Percentiles rank a stretch among this genome's conserved stretches.
These are phyloP conservation scores for Cladobotryum mycophilum DNA, from an alignment of 2,329 filamentous ascomycete genomes.

Conservation along the genomic window DNA sequence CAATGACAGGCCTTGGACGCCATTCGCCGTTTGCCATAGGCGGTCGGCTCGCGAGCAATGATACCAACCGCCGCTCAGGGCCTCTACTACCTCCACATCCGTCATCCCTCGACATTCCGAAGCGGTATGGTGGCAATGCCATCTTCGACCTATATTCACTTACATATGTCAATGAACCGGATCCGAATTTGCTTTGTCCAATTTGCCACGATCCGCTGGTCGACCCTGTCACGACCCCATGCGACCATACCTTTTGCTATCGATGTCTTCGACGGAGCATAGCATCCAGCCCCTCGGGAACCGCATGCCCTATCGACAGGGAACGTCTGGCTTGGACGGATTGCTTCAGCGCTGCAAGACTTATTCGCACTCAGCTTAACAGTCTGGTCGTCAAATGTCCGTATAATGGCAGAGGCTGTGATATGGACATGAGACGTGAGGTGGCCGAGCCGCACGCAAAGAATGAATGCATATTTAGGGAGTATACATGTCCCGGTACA, in stretches of 20 bases:
- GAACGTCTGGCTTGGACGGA: conserved; percentile 33
- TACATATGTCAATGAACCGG: conserved; percentile 36
- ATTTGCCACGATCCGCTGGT: conserved; percentile 57
- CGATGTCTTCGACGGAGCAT: conserved; percentile 45
- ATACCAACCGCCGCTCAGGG: conserved; percentile 26
- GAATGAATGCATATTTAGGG: conserved; percentile 49
- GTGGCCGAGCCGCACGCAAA: conserved; percentile 50
- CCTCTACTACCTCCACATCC: conserved; percentile 30
- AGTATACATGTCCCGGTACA: conserved; percentile 49
- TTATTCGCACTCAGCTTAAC: conserved; percentile 57
- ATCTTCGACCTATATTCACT: conserved; percentile 42
- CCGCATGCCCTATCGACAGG: conserved; percentile 54
- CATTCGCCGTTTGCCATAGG: conserved; percentile 13
- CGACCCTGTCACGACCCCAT: conserved; percentile 54
- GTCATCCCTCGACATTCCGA: conserved; percentile 34
- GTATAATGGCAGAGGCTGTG: conserved; percentile 45
- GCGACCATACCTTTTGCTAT: conserved; percentile 60
- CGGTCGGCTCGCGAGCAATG: conserved; percentile 17
- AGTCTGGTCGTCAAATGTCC: conserved; percentile 54
- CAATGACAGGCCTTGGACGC: conserved; percentile 12
- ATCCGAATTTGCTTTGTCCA: conserved; percentile 45
- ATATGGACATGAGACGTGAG: conserved; percentile 44
- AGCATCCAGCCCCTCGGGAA: conserved; percentile 33
- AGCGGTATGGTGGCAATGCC: conserved; percentile 30
- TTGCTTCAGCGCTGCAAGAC: conserved; percentile 35